These are phyloP conservation scores for Bauhinia variegata DNA, from an alignment of 306 rosid genomes.

Conservation along the genomic window DNA sequence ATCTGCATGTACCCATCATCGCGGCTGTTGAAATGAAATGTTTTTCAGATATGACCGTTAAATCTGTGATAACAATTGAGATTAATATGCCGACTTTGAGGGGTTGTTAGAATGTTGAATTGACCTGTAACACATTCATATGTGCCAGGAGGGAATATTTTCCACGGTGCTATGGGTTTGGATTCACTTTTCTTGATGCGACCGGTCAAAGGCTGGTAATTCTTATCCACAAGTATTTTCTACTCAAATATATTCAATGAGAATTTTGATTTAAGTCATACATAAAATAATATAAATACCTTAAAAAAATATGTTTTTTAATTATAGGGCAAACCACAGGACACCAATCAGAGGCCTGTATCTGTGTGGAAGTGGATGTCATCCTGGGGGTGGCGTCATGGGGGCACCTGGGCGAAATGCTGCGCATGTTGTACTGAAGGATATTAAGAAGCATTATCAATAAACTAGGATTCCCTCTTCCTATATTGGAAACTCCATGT, in stretches of 20 bases:
- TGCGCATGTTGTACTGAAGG: too few species aligned
- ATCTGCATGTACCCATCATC: background rate
- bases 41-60: background rate
- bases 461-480: too few species aligned
- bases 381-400: conserved; percentile 48
- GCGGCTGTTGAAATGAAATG: background rate
- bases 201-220: conserved; percentile 64
- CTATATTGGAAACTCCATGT: conserved; percentile 43
- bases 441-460: too few species aligned
- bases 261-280: background rate
- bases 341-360: conserved; percentile 63
- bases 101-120: background rate
- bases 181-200: conserved; percentile 71
- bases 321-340: conserved; percentile 62
- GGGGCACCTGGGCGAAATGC: too few species aligned
- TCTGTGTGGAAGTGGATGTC: conserved; percentile 73
- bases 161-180: conserved; percentile 73
- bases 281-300: background rate
- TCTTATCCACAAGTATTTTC: background rate
- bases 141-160: conserved; percentile 60
- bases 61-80: background rate
- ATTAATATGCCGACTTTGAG: background rate
- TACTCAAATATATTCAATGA: background rate
- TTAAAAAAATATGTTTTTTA: conserved; percentile 4
- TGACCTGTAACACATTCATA: conserved; percentile 19